Evolutionary conservation across 169 alveolate species (phyloP), one percentile per base, ranked within the genome.

Genomic region (Cryptosporidium ubiquitum): DNA sequence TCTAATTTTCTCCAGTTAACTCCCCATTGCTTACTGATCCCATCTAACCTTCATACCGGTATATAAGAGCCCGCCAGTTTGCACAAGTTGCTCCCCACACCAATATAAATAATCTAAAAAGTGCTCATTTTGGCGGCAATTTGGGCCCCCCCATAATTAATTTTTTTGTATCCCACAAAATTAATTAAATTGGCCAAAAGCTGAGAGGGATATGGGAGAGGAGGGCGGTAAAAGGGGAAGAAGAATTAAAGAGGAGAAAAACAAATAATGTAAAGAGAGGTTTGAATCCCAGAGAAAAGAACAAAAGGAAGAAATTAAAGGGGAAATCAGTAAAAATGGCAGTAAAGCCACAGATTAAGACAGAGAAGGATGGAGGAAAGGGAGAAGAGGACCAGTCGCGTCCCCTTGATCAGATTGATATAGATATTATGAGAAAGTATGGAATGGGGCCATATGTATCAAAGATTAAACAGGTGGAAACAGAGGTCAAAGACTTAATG

Each of bases 361-460:
- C 18, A 5, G 68, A 47, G 26, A 29, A 55, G 4, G 71, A 42
- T 40, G 74, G 69, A 23, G 79, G 68, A 10, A 73, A 73, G 35
- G 52, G 31, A 6, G 75, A 79, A 14, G 89, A 79, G 37, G 74
- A 61, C 40, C 75, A 79, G 61, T 64, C 89, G 6, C 73, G 75
- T 61, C 89, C 89, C 10, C 91, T 95, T 37, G 96, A 95, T 68
- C 97, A 94, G 75, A 94, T 84, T 58, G 98, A 96, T 69, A 96
- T 96, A 40, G 93, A 93, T 40, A 85, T 96, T 3, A 86, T 96
- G 68, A 94, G 94, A 85, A 91, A 94, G 73, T 96, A 96, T 86
- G 98, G 98, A 3, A 86, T 86, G 85, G 98, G 98, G 5, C 97
- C 98, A 1, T 96, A 96, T 91, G 84, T 95, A 1, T 95, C 94